phyloP scores from a whole-genome alignment of 345 rosid genomes.

The Gossypium turneri region DNA sequence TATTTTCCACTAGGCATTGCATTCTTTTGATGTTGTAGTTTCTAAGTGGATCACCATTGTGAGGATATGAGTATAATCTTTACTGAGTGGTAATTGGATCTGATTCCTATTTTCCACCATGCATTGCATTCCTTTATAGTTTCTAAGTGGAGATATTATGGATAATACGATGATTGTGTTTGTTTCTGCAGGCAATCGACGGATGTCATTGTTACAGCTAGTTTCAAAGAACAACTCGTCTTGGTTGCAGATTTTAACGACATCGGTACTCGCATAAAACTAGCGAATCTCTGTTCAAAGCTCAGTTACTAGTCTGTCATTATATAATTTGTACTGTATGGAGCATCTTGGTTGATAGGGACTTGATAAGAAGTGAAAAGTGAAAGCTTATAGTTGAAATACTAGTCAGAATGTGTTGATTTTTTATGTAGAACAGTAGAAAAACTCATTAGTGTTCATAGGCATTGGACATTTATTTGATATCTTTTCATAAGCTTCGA shows the following conservation, averaged over 20 bases:
- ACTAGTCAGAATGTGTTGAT: neutral
- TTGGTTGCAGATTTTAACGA: neutral
- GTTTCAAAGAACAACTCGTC: neutral
- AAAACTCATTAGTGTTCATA: neutral
- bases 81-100: neutral
- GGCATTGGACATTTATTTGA: neutral
- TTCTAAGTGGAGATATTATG: too few species aligned
- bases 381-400: neutral
- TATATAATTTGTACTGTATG: neutral
- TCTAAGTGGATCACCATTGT: neutral
- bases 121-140: neutral
- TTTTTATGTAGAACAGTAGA: neutral
- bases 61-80: neutral
- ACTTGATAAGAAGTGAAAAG: neutral
- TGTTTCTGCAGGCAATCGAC: conserved; percentile 8
- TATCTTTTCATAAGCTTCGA: neutral
- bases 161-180: neutral
- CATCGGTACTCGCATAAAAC: neutral
- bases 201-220: neutral
- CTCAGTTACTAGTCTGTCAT: neutral
- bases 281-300: neutral
- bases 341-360: neutral
- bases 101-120: neutral
- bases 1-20: neutral
- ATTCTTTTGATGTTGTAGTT: neutral